These are phyloP conservation scores for Cryptococcus sp. DNA, from an alignment of 1,284 basidiomycete species.

Conservation along the genomic window DNA sequence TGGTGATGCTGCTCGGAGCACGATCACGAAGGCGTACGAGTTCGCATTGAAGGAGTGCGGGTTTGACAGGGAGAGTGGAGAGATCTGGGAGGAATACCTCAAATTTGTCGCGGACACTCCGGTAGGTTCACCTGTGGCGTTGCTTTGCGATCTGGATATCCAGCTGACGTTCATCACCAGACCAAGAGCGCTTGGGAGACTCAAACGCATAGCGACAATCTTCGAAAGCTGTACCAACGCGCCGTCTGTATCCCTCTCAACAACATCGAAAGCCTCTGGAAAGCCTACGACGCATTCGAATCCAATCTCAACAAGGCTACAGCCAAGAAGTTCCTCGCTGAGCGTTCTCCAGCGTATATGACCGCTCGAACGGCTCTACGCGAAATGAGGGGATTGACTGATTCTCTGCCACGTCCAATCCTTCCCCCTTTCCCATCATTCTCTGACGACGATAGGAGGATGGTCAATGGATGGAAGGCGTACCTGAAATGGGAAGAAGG, in stretches of 20 bases:
- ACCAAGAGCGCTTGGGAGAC: slow-evolving; percentile 86
- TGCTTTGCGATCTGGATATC: background rate
- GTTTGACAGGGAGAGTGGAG: slow-evolving; percentile 62
- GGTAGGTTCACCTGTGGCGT: slow-evolving; percentile 7
- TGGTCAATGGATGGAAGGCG: slow-evolving; percentile 82
- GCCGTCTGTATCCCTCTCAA: slow-evolving; percentile 92
- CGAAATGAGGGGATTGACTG: slow-evolving; percentile 71
- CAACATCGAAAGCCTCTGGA: slow-evolving; percentile 92
- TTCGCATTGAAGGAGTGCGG: slow-evolving; percentile 90
- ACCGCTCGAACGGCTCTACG: slow-evolving; percentile 87
- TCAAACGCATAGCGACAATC: slow-evolving; percentile 90
- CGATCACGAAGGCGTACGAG: slow-evolving; percentile 87
- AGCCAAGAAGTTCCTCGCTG: slow-evolving; percentile 92
- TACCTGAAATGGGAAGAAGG: slow-evolving; percentile 95
- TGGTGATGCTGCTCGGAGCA: slow-evolving; percentile 64
- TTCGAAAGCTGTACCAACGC: slow-evolving; percentile 89
- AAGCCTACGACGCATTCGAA: slow-evolving; percentile 92
- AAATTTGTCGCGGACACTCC: slow-evolving; percentile 66
- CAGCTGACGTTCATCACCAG: slow-evolving; percentile 46
- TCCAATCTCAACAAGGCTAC: slow-evolving; percentile 87
- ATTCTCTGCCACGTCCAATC: slow-evolving; percentile 62
- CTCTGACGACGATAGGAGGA: slow-evolving; percentile 68
- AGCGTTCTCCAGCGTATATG: slow-evolving; percentile 83
- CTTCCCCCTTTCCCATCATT: slow-evolving; percentile 76
- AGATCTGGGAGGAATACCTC: slow-evolving; percentile 68